Evolutionary conservation across 1,284 basidiomycete genomes (phyloP).

Genomic region (Boletus chippewaensis): DNA sequence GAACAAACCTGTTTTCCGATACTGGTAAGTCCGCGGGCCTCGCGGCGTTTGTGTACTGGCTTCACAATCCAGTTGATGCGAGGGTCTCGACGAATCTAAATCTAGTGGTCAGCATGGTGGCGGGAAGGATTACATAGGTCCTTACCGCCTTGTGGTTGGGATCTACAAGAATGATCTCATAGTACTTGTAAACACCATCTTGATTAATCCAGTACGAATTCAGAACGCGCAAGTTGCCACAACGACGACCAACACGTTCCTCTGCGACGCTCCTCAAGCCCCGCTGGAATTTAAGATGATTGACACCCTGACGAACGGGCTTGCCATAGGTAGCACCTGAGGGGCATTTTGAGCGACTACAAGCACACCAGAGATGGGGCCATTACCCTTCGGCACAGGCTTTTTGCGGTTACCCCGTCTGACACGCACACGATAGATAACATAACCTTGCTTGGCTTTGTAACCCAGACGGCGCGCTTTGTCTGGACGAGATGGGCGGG

Average conservation of each 20-base stretch:
- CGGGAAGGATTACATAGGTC: conserved; percentile 12
- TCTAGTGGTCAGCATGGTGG: conserved; percentile 4
- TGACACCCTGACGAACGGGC: conserved; percentile 99
- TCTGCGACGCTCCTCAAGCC: conserved; percentile 91
- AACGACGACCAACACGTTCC: conserved; percentile 96
- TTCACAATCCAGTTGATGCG: conserved; percentile 99
- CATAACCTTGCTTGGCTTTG: conserved; percentile 99
- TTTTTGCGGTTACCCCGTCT: conserved; percentile 99
- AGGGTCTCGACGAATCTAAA: conserved; percentile 85
- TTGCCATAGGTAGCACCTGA: conserved; percentile 96
- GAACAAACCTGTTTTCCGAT: conserved; percentile 82
- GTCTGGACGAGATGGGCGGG: conserved; percentile 96
- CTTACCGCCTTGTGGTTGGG: conserved; percentile 87
- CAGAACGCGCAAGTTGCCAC: conserved; percentile 91
- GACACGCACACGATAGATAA: conserved; percentile 96
- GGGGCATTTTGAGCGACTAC: conserved; percentile 3
- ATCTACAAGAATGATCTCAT: conserved; percentile 98
- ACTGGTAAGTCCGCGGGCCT: conserved; percentile 94
- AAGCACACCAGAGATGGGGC: background rate
- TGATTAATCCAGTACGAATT: conserved; percentile 99
- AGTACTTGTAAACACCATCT: conserved; percentile 99
- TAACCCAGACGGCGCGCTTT: conserved; percentile 98
- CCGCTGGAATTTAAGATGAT: conserved; percentile 98
- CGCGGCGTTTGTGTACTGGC: conserved; percentile 98
- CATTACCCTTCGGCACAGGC: conserved; percentile 89